Base-by-base conservation (phyloP, 108 stramenopile species). In the Nitzschia sp. region DNA sequence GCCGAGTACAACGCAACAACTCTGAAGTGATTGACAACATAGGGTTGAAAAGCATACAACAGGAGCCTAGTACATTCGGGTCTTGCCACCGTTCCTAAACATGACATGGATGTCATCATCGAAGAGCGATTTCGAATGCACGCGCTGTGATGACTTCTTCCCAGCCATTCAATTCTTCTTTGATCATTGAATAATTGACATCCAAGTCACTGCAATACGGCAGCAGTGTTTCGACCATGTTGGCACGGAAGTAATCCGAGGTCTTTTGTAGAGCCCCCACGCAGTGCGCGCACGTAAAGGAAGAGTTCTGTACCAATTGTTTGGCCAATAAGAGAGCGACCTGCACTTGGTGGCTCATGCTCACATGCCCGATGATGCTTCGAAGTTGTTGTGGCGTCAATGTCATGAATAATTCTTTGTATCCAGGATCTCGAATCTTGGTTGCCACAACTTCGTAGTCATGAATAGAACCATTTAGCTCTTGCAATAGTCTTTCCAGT, bases 121-220 rank as follows among this genome's bases (percentile, higher is more conserved):
- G 13, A 22, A 50, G 27, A 35, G 33, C 33, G 9, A 35, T 54
- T 34, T 65, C 63, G 33, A 73, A 73, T 29, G 45, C 25, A 16
- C 55, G 44, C 3, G 25, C 46, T 8, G 75, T 69, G 36, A 76
- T 48, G 2, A 58, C 34, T 13, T n/a, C 34, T 34, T 81, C 80
- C 80, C 80, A 81, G 36, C 69, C 80, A 27, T 34, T 70, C 56
- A 81, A 56, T 4, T 73, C 66, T 15, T 36, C 38, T 32, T 69
- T 23, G 13, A 81, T 78, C 23, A 58, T 34, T 1, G 6, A 27
- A 23, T 27, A 41, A 52, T 69, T 74, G n/a, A 22, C 27, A 22
- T 55, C 25, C 29, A 81, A 45, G 48, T 81, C 80, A 38, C 32
- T 28, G 46, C 76, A 77, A 25, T 66, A 74, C 19, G 80, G 80